A percentile compares a stretch with the other conserved stretches of the same genome.
phyloP scores from a whole-genome alignment of 2,329 filamentous ascomycete genomes.

The Fusarium sp. region DNA sequence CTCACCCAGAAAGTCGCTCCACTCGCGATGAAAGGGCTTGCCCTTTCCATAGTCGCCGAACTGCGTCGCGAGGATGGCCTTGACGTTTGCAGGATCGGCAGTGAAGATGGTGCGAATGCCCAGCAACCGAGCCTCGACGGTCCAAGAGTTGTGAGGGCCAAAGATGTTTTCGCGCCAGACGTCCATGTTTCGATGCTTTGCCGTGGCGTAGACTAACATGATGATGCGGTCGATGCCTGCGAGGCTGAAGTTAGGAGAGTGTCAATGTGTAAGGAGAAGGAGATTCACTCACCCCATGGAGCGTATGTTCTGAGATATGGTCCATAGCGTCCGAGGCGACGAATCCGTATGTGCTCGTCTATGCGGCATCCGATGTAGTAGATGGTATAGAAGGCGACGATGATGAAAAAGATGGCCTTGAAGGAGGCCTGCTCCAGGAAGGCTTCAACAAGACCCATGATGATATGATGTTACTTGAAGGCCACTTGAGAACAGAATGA shows the following conservation, averaged over 20 bases:
- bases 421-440: slow-evolving; percentile 59
- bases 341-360: slow-evolving; percentile 59
- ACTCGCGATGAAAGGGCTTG: slow-evolving; percentile 77
- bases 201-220: slow-evolving; percentile 64
- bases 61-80: slow-evolving; percentile 88
- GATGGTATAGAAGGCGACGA: slow-evolving; percentile 53
- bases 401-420: slow-evolving; percentile 52
- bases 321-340: slow-evolving; percentile 59
- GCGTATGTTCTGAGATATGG: slow-evolving; percentile 50
- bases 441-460: slow-evolving; percentile 65
- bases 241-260: neutral
- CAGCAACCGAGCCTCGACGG: slow-evolving; percentile 69
- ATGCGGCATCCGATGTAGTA: slow-evolving; percentile 54
- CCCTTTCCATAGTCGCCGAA: slow-evolving; percentile 90
- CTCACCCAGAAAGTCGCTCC: slow-evolving; percentile 80
- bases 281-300: slow-evolving; percentile 59
- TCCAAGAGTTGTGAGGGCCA: slow-evolving; percentile 59
- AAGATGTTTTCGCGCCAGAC: slow-evolving; percentile 70
- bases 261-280: neutral
- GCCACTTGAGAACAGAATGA: neutral
- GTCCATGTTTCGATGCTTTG: slow-evolving; percentile 68
- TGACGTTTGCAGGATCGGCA: slow-evolving; percentile 88
- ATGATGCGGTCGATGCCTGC: slow-evolving; percentile 74
- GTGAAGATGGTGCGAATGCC: slow-evolving; percentile 78
- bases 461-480: slow-evolving; percentile 8